phyloP scores from a whole-genome alignment of 2,329 filamentous ascomycete genomes.

The Diaporthe citri region DNA sequence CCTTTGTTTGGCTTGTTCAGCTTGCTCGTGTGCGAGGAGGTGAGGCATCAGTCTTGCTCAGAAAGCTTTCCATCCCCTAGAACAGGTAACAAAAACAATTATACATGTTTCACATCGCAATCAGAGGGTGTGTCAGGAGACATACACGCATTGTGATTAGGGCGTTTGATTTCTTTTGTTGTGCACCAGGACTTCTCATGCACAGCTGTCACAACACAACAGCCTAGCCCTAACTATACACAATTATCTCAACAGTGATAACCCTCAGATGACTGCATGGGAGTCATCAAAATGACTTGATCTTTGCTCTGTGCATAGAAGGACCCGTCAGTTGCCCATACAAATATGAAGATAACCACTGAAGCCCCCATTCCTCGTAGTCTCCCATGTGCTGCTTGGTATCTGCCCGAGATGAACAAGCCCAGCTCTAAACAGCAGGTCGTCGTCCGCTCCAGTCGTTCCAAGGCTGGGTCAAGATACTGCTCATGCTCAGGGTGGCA shows the following conservation, averaged over 20 bases:
- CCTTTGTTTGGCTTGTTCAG: too few species aligned
- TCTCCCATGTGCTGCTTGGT: background rate
- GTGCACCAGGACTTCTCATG: background rate
- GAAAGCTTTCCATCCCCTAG: too few species aligned
- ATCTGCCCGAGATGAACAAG: too few species aligned
- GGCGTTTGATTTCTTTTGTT: background rate
- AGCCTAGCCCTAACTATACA: background rate
- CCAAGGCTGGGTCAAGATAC: too few species aligned
- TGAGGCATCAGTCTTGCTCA: too few species aligned
- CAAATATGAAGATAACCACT: background rate
- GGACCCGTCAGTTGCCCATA: too few species aligned
- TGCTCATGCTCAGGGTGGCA: too few species aligned
- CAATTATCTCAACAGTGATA: background rate
- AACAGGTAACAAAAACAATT: too few species aligned
- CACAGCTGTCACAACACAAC: background rate
- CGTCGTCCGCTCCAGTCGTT: too few species aligned
- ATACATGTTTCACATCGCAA: background rate
- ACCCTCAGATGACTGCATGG: background rate
- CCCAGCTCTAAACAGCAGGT: too few species aligned
- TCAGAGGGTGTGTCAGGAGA: background rate
- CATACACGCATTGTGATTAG: background rate
- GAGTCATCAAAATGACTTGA: background rate
- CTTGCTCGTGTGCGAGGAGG: too few species aligned
- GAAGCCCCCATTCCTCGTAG: background rate
- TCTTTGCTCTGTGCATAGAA: background rate